phyloP scores from a whole-genome alignment of 1,284 basidiomycete genomes.

The Sphagnurus paluster region DNA sequence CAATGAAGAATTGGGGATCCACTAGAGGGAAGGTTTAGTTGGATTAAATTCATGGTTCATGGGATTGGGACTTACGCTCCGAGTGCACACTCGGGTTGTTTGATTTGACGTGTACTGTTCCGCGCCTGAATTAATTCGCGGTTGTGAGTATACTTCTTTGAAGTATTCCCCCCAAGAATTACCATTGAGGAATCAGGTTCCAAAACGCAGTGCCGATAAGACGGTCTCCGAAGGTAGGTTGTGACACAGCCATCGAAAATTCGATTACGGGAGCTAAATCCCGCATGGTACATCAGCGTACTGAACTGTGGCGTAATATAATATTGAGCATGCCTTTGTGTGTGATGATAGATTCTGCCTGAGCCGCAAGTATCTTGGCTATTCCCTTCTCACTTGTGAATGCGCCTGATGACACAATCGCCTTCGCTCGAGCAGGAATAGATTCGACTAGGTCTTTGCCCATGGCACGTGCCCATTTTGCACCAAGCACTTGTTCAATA shows the following conservation, averaged over 20 bases:
- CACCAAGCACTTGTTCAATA: slow-evolving; percentile 12
- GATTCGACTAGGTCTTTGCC: slow-evolving; percentile 3
- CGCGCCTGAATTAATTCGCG: slow-evolving; percentile 17
- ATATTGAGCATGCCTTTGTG: slow-evolving; percentile 4
- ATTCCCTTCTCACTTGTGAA: slow-evolving; percentile 12
- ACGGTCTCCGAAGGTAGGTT: not conserved
- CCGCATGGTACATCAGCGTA: not conserved
- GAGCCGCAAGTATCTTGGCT: slow-evolving; percentile 10
- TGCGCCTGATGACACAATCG: slow-evolving; percentile 15
- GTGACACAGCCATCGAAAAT: slow-evolving; percentile 1
- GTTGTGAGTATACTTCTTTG: too few relatives aligned
- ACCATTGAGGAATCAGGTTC: slow-evolving; percentile 18
- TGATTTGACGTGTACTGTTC: slow-evolving; percentile 15
- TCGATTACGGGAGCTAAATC: slow-evolving; percentile 15
- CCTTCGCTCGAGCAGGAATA: slow-evolving; percentile 6
- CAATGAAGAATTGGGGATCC: slow-evolving; percentile 13
- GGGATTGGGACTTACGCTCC: not conserved
- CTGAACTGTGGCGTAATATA: not conserved
- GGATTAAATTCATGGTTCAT: not conserved
- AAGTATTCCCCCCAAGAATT: too few relatives aligned
- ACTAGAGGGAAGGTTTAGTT: slow-evolving; percentile 4
- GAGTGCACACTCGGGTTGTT: slow-evolving; percentile 14
- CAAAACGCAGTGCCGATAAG: not conserved
- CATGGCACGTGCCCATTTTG: not conserved
- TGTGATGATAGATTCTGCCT: slow-evolving; percentile 13